Base-by-base conservation (phyloP, 352 stramenopile species). In the Pythium oligandrum region DNA sequence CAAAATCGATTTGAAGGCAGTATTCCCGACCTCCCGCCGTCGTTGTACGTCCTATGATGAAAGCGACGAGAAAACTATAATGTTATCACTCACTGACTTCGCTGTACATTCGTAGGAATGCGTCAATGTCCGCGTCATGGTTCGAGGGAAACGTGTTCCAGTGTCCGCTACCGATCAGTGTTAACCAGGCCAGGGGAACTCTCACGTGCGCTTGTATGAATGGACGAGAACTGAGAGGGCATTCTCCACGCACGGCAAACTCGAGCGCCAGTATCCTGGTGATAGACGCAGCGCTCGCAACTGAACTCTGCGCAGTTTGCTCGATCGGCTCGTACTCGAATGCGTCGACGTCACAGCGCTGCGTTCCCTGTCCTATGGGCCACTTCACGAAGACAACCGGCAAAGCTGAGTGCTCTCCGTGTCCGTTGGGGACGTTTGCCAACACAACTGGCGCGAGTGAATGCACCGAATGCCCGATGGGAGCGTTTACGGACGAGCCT, bases 311-410 rank as follows among this genome's bases (percentile, higher is more conserved):
- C 51, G 10, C 34, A 8, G 63, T 54, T 43, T 88, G 80, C 40
- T 51, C 58, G 0, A 44, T 55, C 26, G 74, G 70, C 7, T 70
- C 49, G 12, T 82, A 73, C 54, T 78, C 75, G 0, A 86, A 86
- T 32, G 46, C 64, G 4, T 74, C 68, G 4, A 82, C 78, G 4
- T 42, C 64, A 2, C 56, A 75, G 12, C 61, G 67, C 35, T 91
- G 80, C 42, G 26, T 6, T 4, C n/a, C 44, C 0, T 87, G 76
- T 57, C 66, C 78, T 31, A 4, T 55, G 11, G 66, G 71, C 17
- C 57, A 65, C 31, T 66, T 66, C 42, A 37, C 56, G 0, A 50
- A 55, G 10, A 48, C 39, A 30, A 45, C 12, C 36, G 42, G 34
- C 35, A 54, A 33, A 2, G 49, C 53, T 5, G 42, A 67, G 9